phyloP scores from a whole-genome alignment of 2,329 filamentous ascomycete genomes.

The Coniochaeta hoffmannii region DNA sequence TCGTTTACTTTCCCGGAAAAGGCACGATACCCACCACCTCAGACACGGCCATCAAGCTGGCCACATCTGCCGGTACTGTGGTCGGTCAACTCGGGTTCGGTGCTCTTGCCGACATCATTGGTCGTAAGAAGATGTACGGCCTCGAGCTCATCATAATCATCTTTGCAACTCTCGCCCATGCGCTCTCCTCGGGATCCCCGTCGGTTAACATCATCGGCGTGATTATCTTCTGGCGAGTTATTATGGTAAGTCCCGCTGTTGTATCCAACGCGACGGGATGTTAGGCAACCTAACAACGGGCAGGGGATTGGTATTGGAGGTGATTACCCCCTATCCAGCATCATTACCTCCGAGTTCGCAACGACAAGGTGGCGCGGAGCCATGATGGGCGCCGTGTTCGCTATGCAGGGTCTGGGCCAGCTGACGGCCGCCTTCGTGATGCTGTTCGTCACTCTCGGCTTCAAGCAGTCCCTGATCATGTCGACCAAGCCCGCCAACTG shows the following conservation, averaged over 20 bases:
- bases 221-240: conserved; percentile 73
- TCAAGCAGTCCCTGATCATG: conserved; percentile 53
- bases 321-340: conserved; percentile 74
- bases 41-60: conserved; percentile 79
- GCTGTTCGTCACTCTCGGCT: conserved; percentile 65
- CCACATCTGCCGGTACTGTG: conserved; percentile 77
- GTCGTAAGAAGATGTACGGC: conserved; percentile 60
- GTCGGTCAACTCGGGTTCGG: conserved; percentile 78
- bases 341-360: conserved; percentile 83
- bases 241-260: conserved; percentile 44
- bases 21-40: conserved; percentile 57
- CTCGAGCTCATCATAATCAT: conserved; percentile 76
- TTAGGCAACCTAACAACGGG: neutral
- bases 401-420: conserved; percentile 82
- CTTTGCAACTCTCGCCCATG: conserved; percentile 66
- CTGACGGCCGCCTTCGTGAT: conserved; percentile 68
- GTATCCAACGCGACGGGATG: neutral
- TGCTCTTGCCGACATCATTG: conserved; percentile 67
- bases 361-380: conserved; percentile 79
- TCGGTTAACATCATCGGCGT: conserved; percentile 57
- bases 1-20: conserved; percentile 60
- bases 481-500: conserved; percentile 49
- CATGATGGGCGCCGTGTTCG: conserved; percentile 83
- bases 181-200: conserved; percentile 56
- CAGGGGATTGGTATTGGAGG: conserved; percentile 60